Base-by-base conservation (phyloP, 148 eudicot genomes). In the Cornus kousa region DNA sequence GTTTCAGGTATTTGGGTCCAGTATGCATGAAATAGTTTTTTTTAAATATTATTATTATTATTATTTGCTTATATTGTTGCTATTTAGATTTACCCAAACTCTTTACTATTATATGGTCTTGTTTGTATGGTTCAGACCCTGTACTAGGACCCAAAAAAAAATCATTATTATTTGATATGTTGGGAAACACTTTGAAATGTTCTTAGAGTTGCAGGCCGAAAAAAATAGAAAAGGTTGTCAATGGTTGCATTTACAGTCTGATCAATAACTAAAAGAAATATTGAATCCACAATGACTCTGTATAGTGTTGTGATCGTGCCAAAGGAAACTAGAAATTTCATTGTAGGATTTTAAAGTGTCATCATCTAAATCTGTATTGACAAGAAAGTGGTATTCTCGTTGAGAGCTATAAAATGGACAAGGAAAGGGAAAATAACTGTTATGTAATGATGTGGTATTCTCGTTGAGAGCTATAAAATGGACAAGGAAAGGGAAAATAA, bases 1-100 rank as follows among this genome's bases (percentile, higher is more conserved):
- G 35, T 93, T 93, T 82, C 99, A 96, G 98, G 99, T 96, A 87
- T 73, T 71, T n/a, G 40, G 24, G 39, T 37, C 74, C 50, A 0
- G 16, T 69, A 9, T 71, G 53, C 71, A 2, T 73, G 67, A 22
- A 9, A 64, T 35, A 35, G 37, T 28, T 16, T 68, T 22, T 40
- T 48, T 77, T 73, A 24, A 33, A 12, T 39, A 4, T 39, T 39
- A 7, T 50, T 55, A 9, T 35, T 31, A 22, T 70, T 75, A 19
- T 76, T 71, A 32, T 28, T 13, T 20, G 43, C 67, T 4, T 53
- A 2, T 17, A 5, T n/a, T 62, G 22, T 17, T 62, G 4, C 7
- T 62, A n/a, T n/a, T 62, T 62, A 13, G 64, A 62, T 62, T 13
- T 19, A 20, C 20, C 7, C 22, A 14, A 17, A 60, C 22, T 17